phyloP scores from a whole-genome alignment of 2,329 filamentous ascomycete species.

The Ascochyta clinopodiicola region DNA sequence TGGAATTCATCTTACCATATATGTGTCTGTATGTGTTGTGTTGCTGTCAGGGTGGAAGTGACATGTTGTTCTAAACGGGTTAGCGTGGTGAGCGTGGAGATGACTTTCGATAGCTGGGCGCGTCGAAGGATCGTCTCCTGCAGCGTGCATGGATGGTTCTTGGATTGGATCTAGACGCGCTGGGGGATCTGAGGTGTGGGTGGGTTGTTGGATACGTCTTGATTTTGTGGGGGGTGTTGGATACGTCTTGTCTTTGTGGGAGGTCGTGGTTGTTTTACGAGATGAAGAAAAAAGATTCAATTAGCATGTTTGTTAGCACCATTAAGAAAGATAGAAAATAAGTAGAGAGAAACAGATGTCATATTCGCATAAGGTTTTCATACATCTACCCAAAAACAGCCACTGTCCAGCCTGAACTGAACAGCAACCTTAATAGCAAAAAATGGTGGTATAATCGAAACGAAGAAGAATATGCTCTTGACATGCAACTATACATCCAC shows the following conservation, averaged over 20 bases:
- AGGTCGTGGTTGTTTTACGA: too few relatives aligned
- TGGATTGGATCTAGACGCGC: background rate
- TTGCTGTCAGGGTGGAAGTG: background rate
- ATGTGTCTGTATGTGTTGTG: too few relatives aligned
- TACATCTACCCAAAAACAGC: background rate
- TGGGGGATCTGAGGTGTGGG: background rate
- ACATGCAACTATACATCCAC: too few relatives aligned
- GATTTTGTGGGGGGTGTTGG: too few relatives aligned
- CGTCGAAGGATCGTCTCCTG: conserved; percentile 9
- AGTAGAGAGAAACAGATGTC: background rate
- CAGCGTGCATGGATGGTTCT: background rate
- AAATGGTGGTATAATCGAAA: conserved; percentile 8
- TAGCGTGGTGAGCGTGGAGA: conserved; percentile 2
- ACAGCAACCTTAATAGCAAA: conserved; percentile 5
- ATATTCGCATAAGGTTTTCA: conserved; percentile 12
- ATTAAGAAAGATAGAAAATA: background rate
- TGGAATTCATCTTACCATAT: too few relatives aligned
- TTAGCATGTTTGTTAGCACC: background rate
- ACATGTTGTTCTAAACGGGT: background rate
- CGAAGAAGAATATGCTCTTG: background rate
- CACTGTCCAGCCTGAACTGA: background rate
- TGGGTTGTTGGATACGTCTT: background rate
- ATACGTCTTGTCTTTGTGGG: too few relatives aligned
- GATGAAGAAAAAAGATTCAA: background rate
- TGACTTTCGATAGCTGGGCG: conserved; percentile 1